These are phyloP conservation scores for Flagelloscypha sp. DNA, from an alignment of 768 basidiomycete genomes.

Conservation along the genomic window DNA sequence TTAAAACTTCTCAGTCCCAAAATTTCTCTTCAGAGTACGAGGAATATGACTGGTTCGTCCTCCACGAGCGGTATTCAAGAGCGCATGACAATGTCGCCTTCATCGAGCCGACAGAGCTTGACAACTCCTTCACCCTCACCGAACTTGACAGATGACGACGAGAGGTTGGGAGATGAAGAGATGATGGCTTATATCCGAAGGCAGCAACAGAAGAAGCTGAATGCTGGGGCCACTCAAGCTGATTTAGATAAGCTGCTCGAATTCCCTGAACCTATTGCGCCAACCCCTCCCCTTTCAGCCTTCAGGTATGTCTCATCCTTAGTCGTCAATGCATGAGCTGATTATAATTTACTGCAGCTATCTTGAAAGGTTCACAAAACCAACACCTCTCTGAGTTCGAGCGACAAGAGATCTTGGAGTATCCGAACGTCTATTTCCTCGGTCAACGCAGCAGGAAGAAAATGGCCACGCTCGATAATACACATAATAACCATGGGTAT, in stretches of 20 bases:
- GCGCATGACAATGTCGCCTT: constrained; percentile 49
- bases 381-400: constrained; percentile 82
- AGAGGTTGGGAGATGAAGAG: constrained; percentile 87
- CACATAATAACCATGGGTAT: constrained; percentile 86
- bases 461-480: constrained; percentile 58
- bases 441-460: constrained; percentile 82
- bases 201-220: constrained; percentile 82
- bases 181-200: constrained; percentile 92
- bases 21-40: constrained; percentile 51
- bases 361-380: constrained; percentile 57
- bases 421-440: constrained; percentile 72
- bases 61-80: constrained; percentile 45
- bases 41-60: constrained; percentile 45
- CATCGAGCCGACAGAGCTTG: constrained; percentile 64
- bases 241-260: constrained; percentile 82
- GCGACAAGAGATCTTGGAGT: constrained; percentile 85
- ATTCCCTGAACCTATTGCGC: constrained; percentile 86
- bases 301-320: constrained; percentile 43
- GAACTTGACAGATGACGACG: constrained; percentile 75
- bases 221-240: constrained; percentile 74
- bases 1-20: constrained; percentile 78
- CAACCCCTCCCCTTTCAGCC: constrained; percentile 59
- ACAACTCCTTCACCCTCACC: constrained; percentile 83
- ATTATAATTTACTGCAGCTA: constrained; percentile 30
- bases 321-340: constrained; percentile 5